Base-by-base conservation (phyloP, 345 rosid species). In the Rhodomyrtus tomentosa region DNA sequence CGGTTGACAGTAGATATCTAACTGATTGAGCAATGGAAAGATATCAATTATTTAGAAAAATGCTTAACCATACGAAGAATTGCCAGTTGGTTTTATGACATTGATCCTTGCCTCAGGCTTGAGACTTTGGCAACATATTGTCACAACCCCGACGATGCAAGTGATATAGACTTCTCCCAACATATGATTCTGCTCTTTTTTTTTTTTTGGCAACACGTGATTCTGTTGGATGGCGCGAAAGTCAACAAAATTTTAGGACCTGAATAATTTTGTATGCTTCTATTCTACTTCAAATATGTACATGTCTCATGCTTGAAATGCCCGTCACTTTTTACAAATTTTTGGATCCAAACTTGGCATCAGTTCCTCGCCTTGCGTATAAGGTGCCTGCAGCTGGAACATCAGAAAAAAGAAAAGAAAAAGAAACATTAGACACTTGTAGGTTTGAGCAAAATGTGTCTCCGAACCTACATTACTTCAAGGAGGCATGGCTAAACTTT, bases 341-440 rank as follows among this genome's bases (percentile, higher is more conserved):
- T 62, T 91, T 90, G 85, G 90, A 83, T 10, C 86, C 87, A 38
- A 86, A 84, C 83, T 92, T 93, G 85, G 89, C 86, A 84, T 88
- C 90, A 73, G 88, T 84, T 55, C 92, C 91, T 29, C 92, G 95
- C 89, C 92, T 93, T 51, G 92, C 51, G 55, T 93, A 92, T 84
- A 91, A 74, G 42, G 95, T 84, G 84, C 91, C 88, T 15, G 50
- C 90, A 16, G 91, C 85, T 49, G 95, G 90, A 76, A 90, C 94
- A 85, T 93, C 93, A 22, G 91, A 97, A 86, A 89, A 92, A 53
- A 97, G 98, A 82, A 36, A 68, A 12, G 10, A 36, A 36, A 36
- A 15, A 68, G 16, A 32, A 32, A 36, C 22, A 62, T 68, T 68
- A 68, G 76, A 3, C 29, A 68, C 24, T 1, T 68, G 24, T 18